phyloP scores from a whole-genome alignment of 768 basidiomycete species.

The Tricholoma sp. region DNA sequence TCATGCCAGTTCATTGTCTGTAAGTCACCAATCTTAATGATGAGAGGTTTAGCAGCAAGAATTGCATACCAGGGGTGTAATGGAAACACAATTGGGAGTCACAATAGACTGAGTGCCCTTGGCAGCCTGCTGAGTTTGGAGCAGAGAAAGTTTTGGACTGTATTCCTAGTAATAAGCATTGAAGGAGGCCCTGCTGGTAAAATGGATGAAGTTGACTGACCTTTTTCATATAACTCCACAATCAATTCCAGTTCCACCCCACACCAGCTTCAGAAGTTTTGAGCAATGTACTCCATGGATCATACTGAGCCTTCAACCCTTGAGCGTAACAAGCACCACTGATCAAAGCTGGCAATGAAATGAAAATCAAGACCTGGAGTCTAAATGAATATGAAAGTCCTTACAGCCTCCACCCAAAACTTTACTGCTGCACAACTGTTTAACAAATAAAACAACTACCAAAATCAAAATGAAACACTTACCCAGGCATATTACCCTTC shows the following conservation, averaged over 20 bases:
- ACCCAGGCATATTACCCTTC: slow-evolving; percentile 37
- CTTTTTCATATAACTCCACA: slow-evolving; percentile 45
- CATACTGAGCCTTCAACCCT: slow-evolving; percentile 39
- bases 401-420: slow-evolving; percentile 40
- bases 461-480: slow-evolving; percentile 10
- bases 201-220: slow-evolving; percentile 16
- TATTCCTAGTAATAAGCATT: background rate
- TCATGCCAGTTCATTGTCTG: slow-evolving; percentile 46
- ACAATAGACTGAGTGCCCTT: slow-evolving; percentile 43
- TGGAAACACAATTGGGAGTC: slow-evolving; percentile 48
- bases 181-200: background rate
- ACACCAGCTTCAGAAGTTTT: slow-evolving; percentile 34
- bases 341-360: slow-evolving; percentile 31
- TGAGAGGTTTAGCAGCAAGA: background rate
- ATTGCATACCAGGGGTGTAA: slow-evolving; percentile 42
- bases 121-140: slow-evolving; percentile 39
- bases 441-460: background rate
- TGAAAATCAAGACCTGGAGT: background rate
- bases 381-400: slow-evolving; percentile 8
- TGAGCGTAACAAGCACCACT: slow-evolving; percentile 45
- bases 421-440: slow-evolving; percentile 32
- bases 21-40: background rate
- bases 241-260: slow-evolving; percentile 43
- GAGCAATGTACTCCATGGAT: slow-evolving; percentile 34
- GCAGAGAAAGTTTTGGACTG: slow-evolving; percentile 45